Base-by-base conservation (phyloP, 2,329 filamentous ascomycete genomes). In the Stachybotrys chlorohalonatus region DNA sequence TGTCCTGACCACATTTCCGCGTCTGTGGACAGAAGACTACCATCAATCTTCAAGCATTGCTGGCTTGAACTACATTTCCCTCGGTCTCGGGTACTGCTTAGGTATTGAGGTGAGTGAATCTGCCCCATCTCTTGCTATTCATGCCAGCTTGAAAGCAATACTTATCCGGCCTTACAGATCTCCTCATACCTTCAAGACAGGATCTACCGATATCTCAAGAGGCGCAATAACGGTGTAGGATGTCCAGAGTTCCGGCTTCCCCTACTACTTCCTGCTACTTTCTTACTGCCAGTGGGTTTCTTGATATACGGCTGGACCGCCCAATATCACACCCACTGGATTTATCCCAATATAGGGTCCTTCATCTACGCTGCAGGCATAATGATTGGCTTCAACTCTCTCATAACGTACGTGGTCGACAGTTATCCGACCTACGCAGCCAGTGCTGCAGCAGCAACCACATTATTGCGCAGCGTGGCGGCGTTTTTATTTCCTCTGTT, bases 401-500 rank as follows among this genome's bases (percentile, higher is more conserved):
- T 77, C 17, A 74, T 77, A 64, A 69, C 66, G 2, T 90, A 89
- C 60, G 75, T 88, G 3, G 79, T 87, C 45, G 84, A 89, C 55
- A 76, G 78, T 3, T 78, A 74, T 54, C 69, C 70, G 17, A 57
- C 73, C 46, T 77, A 76, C 54, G 73, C 75, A 6, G 75, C 76
- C 15, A 74, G 70, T 1, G 75, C 76, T 0, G 77, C 87, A 1
- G 85, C 86, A 0, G 84, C 84, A 1, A 85, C 77, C 58, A 81
- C 83, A 0, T 77, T 87, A 1, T 66, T 86, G 13, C 71, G 84
- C n/a, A 75, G 70, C 7, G 64, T 84, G 0, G 85, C 87, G 57
- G 87, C 84, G 11, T 85, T 85, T 6, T 69, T 83, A 0, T 76
- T 87, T 1, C 84, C 85, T 0, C 70, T 87, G 2, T 83, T 82